phyloP scores from a whole-genome alignment of 331 rosid genomes.

The Telfairia occidentalis region DNA sequence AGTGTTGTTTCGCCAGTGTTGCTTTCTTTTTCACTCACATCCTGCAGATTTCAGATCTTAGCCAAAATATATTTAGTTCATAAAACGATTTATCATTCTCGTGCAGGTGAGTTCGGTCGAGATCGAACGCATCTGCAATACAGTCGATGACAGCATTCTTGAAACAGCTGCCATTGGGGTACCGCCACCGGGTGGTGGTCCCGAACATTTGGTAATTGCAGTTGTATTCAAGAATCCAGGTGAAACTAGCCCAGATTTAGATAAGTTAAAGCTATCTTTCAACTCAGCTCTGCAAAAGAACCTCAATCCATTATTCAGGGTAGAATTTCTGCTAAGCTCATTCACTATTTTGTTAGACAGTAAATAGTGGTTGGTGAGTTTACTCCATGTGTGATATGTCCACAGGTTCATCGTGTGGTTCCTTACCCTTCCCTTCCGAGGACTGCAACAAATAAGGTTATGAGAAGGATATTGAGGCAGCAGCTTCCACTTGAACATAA shows the following conservation, averaged over 20 bases:
- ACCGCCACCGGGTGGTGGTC: slow-evolving; percentile 78
- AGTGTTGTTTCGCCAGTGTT: neutral
- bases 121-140: slow-evolving; percentile 89
- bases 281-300: slow-evolving; percentile 81
- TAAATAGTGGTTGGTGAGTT: neutral
- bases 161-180: slow-evolving; percentile 94
- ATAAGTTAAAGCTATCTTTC: slow-evolving; percentile 43
- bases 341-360: neutral
- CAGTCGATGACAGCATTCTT: slow-evolving; percentile 39
- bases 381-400: neutral
- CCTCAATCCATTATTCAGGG: slow-evolving; percentile 83
- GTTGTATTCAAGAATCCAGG: slow-evolving; percentile 49
- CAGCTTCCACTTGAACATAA: slow-evolving; percentile 34
- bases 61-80: neutral
- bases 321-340: slow-evolving; percentile 22
- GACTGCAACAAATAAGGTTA: slow-evolving; percentile 85
- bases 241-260: slow-evolving; percentile 25
- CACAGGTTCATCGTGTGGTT: slow-evolving; percentile 62
- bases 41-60: neutral
- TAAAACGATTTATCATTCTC: slow-evolving; percentile 4
- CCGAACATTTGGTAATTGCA: slow-evolving; percentile 65
- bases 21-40: neutral
- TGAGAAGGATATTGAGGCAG: slow-evolving; percentile 81
- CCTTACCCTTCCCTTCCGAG: slow-evolving; percentile 61
- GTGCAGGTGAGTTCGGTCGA: slow-evolving; percentile 90